Base-by-base conservation (phyloP, 2,329 filamentous ascomycete genomes). In the Phialemoniopsis sp. region DNA sequence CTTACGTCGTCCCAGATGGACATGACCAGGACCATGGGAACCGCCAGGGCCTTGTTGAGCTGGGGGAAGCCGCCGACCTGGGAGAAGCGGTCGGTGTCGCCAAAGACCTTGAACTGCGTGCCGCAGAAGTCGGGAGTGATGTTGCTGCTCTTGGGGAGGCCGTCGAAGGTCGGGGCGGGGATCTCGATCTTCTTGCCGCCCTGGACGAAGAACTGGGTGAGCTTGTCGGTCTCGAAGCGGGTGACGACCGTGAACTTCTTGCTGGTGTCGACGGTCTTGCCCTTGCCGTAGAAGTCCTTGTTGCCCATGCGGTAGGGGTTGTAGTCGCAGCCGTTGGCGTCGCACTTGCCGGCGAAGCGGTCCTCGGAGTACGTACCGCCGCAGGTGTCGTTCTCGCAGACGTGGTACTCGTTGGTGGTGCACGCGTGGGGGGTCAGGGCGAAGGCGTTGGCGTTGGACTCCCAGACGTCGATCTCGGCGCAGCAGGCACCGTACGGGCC, bases 21-120 rank as follows among this genome's bases (percentile, higher is more conserved):
- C 68, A 85, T 70, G 48, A 82, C 79, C 13, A 85, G 68, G 29
- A 82, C 80, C 76, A 84, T 80, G 29, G 78, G 79, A 26, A 68
- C 50, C 6, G 58, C 55, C 31, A 85, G 60, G 17, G 76, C 79
- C 2, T 63, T 55, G 45, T 70, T 68, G 70, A 85, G 78, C 32
- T 59, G 60, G 6, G 64, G 54, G 46, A 81, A 57, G 16, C 80
- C 82, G 37, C 80, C 81, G 33, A 75, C 64, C 15, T 64, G 54
- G 32, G 62, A 55, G 62, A 80, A 85, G 40, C 64, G 57, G 34
- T 63, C 62, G 37, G 49, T 49, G 54, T 80, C 78, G 29, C 62
- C 68, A 47, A 82, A 82, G 31, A 62, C 65, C 28, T 56, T 58
- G 67, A 80, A 78, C 55, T 79, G 71, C 6, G 62, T 62, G 4